Evolutionary conservation across 495 filamentous ascomycete species (phyloP), one percentile per base, ranked within the genome.

Genomic region (Parathielavia hyrcaniae): DNA sequence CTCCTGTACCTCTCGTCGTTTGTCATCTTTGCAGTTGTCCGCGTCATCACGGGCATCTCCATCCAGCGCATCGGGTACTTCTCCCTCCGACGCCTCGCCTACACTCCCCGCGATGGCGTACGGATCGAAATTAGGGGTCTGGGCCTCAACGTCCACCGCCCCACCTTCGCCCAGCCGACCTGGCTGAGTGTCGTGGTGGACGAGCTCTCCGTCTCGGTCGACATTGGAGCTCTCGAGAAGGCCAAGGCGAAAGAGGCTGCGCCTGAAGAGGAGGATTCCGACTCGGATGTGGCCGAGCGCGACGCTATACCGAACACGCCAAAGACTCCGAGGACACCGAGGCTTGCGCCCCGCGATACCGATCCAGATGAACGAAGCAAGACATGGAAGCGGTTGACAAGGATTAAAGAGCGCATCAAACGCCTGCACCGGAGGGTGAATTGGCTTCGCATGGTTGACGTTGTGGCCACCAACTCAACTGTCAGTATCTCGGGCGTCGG

Each of bases 61-160:
- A 96, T 99, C 61, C 93, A 99, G 72, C 85, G 93, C 50, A 78
- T 97, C 51, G 93, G 93, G 30, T 96, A 91, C 63, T 86, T 92
- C 59, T 95, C 91, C 30, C 77, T 99, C 50, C 85, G 91, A 60
- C 87, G 91, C 54, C 87, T 97, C 51, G 83, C 88, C 53, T 97
- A 95, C 72, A 86, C 87, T 14, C 89, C 89, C 20, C 83, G 75
- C 69, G 88, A 95, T 78, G 93, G 95, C 53, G 67, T 96, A 57
- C 86, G 86, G 61, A 83, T 99, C 66, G 89, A 97, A 71, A 84
- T 97, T 43, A 85, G 93, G 39, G 90, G 90, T 43, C 76, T 97
- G 40, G 91, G 93, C 22, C 77, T 97, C 49, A 85, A 88, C 40
- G 65, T 97, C 61, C 93, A 97, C 71, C 84, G 90, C 10, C 92